Base-by-base conservation (phyloP, 495 filamentous ascomycete species). In the Rostrohypoxylon terebratum region DNA sequence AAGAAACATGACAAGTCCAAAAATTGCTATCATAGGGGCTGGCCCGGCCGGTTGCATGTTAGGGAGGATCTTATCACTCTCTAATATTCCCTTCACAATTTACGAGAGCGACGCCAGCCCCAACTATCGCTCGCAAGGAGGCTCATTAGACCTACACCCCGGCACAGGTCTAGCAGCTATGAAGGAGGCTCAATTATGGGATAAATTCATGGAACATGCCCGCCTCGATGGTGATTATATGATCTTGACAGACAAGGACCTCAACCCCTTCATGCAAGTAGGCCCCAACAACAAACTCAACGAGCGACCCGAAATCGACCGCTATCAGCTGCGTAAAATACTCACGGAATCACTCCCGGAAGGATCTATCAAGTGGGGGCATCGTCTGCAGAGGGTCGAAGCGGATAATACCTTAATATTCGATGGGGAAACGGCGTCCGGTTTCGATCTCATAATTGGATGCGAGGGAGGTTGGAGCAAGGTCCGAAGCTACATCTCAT, bases 21-120 rank as follows among this genome's bases (percentile, higher is more conserved):
- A 76, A 63, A 87, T 90, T 54, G 87, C 87, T 62, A 89, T 89
- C 62, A 78, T 90, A 36, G 87, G 87, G 61, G 86, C 83, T 50
- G 87, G 88, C 14, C 88, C 88, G 2, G 79, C 79, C 11, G 87
- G 88, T 38, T 83, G 86, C 48, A 84, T 81, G 63, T 78, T 90
- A 33, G 88, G 86, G 21, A 83, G 84, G 9, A 81, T 90, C 21
- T 82, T 90, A 45, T 75, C 81, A 47, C 67, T 81, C 3, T 69
- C 77, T 28, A 64, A 74, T 33, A 79, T 86, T 64, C 73, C 79
- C 38, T 79, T 79, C 68, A 81, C 79, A 23, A 62, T 89, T 33
- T 89, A 82, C 70, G 87, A 89, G 58, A 76, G 80, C 33, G 86
- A 84, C 9, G 69, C 72, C 42, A 81, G 82, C 14, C 79, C 80